These are phyloP conservation scores for Schwanniomyces pseudopolymorphus DNA, from an alignment of 805 yeast species.

Conservation along the genomic window DNA sequence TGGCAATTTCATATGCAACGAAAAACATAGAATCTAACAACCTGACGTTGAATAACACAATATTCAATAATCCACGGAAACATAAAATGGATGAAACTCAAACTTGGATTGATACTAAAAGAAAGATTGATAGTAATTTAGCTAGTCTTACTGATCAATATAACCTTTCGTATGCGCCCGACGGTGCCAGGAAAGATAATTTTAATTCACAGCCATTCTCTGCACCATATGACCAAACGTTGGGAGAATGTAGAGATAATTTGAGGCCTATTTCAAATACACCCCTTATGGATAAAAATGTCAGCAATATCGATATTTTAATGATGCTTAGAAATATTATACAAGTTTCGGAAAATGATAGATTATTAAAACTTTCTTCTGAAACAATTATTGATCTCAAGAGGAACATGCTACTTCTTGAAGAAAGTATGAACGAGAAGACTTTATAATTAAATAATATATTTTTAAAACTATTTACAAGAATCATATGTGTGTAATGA, in stretches of 20 bases:
- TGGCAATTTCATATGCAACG: neutral
- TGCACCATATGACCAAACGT: constrained; percentile 49
- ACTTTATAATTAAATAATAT: neutral
- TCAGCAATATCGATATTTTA: constrained; percentile 9
- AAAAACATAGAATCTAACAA: neutral
- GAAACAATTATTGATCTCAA: constrained; percentile 27
- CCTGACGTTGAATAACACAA: neutral
- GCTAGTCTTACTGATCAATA: neutral
- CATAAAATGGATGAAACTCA: neutral
- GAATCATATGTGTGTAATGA: neutral
- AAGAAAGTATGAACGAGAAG: constrained; percentile 2
- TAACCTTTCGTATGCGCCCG: neutral
- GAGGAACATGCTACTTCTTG: constrained; percentile 17
- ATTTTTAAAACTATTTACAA: constrained; percentile 1
- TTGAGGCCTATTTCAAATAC: neutral
- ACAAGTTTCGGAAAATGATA: constrained; percentile 15
- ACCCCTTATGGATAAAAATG: neutral
- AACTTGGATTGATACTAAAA: neutral
- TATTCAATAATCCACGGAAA: neutral
- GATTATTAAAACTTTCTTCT: constrained; percentile 18
- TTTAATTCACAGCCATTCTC: neutral
- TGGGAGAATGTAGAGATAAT: neutral
- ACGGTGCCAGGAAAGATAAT: neutral
- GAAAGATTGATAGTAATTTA: neutral
- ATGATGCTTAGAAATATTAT: constrained; percentile 16